Conservation (phyloP, 495 filamentous ascomycete genomes). For the Apiosordaria backusii region DNA sequence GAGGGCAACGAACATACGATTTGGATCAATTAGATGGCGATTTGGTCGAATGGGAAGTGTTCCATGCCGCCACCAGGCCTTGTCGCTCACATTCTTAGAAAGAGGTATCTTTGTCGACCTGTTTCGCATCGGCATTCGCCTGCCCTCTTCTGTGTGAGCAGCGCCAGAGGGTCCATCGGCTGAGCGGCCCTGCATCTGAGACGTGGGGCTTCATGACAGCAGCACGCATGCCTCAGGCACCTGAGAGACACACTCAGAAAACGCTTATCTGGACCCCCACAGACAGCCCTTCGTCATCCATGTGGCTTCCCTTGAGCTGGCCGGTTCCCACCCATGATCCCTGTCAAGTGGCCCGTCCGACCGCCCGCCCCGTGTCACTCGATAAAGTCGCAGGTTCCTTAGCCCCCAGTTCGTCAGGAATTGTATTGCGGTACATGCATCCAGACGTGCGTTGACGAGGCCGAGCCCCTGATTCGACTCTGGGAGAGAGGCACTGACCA, state of each 20-base stretch:
- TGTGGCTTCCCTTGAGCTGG: slow-evolving; percentile 27
- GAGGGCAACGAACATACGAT: background rate
- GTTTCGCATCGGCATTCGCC: background rate
- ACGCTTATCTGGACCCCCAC: slow-evolving; percentile 38
- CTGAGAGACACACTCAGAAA: slow-evolving; percentile 23
- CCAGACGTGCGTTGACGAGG: background rate
- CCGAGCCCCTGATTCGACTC: background rate
- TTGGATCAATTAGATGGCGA: background rate
- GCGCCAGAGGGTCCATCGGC: slow-evolving; percentile 8
- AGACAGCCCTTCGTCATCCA: slow-evolving; percentile 25
- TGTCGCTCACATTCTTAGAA: background rate
- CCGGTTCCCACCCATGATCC: slow-evolving; percentile 22
- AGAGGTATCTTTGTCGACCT: background rate
- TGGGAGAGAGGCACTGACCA: too few species aligned
- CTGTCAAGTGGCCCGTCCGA: slow-evolving; percentile 25
- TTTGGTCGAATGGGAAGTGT: slow-evolving; percentile 16
- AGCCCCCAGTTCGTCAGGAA: slow-evolving; percentile 19
- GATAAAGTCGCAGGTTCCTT: slow-evolving; percentile 29
- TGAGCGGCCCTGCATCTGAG: slow-evolving; percentile 22
- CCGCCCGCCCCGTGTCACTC: slow-evolving; percentile 24
- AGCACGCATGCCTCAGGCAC: background rate
- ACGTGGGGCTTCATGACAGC: background rate
- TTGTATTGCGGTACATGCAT: background rate
- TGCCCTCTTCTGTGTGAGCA: background rate
- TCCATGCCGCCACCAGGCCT: slow-evolving; percentile 1